Base-by-base conservation (phyloP, 2,329 filamentous ascomycete species). In the Aciculosporium take region DNA sequence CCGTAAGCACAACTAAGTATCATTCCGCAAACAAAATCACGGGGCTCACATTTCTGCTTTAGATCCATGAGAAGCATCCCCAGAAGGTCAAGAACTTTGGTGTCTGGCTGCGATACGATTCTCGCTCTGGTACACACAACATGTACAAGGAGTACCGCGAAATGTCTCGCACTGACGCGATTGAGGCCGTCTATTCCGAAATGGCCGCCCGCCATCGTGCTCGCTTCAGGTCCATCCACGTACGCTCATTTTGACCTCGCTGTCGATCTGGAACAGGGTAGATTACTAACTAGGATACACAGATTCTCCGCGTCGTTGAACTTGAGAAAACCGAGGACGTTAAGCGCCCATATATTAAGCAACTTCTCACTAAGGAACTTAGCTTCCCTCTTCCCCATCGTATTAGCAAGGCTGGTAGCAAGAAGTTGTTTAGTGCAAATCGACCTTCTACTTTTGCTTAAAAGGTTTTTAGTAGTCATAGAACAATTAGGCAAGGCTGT, bases 131-230 rank as follows among this genome's bases (percentile, higher is more conserved):
- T 61, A 98, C 91, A 61, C 91, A 98, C 87, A 98, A 98, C 84
- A 98, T 98, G 91, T 98, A 98, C 86, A 96, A 96, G 82, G 91
- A 98, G 82, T 96, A 95, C 84, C 85, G 91, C 67, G 91, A 96
- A 79, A 84, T 96, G 79, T 89, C 84, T 66, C 79, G 91, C 70
- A 84, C 82, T 62, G 89, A 91, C 56, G 91, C 91, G 55, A 89
- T 96, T 62, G 84, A 96, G 72, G 72, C 89, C 56, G 80, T 98
- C 65, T 98, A 98, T 83, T 84, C 91, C 72, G 91, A 98, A 76
- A 96, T 98, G 91, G 87, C 91, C 58, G 89, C 93, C 68, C 86
- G 91, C 68, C 91, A 98, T 81, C 87, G 61, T 56, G 82, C 91
- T 63, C 85, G 91, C 62, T 98, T 98, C 79, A 81, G 91, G 72